Evolutionary conservation across 2,329 filamentous ascomycete species (phyloP).

Genomic region (Monilinia vaccinii-corymbosi): DNA sequence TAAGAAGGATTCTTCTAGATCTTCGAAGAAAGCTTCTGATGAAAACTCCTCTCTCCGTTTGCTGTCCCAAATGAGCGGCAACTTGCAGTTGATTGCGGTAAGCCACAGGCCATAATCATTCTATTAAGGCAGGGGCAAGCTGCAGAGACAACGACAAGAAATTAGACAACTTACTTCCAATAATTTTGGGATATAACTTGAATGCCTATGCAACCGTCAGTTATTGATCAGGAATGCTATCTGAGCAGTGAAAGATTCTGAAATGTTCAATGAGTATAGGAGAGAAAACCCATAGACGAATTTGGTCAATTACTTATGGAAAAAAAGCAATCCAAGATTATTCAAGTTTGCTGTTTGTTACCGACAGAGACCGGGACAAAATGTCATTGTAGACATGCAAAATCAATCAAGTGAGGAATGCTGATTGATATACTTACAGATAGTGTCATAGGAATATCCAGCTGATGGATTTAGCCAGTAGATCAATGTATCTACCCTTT

Average conservation of each 20-base stretch:
- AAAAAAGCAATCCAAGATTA: neutral
- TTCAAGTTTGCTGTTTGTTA: slow-evolving; percentile 3
- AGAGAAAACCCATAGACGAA: neutral
- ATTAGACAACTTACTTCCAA: neutral
- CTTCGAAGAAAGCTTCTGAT: slow-evolving; percentile 5
- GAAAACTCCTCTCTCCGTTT: slow-evolving; percentile 18
- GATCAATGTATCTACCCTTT: neutral
- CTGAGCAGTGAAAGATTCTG: neutral
- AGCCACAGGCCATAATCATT: slow-evolving; percentile 15
- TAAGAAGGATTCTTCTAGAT: slow-evolving; percentile 8
- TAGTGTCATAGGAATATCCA: neutral
- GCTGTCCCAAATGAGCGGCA: slow-evolving; percentile 19
- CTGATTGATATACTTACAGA: neutral
- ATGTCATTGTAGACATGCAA: neutral
- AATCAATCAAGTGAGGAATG: neutral
- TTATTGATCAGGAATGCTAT: neutral
- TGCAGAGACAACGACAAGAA: slow-evolving; percentile 4
- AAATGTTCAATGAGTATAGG: neutral
- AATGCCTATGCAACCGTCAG: neutral
- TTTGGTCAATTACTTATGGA: neutral
- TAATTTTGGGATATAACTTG: neutral
- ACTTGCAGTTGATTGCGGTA: slow-evolving; percentile 18
- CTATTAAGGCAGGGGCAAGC: slow-evolving; percentile 11
- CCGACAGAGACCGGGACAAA: neutral
- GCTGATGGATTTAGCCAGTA: neutral